phyloP scores from a whole-genome alignment of 1,139 yeast genomes.

The Ashbya aceris region DNA sequence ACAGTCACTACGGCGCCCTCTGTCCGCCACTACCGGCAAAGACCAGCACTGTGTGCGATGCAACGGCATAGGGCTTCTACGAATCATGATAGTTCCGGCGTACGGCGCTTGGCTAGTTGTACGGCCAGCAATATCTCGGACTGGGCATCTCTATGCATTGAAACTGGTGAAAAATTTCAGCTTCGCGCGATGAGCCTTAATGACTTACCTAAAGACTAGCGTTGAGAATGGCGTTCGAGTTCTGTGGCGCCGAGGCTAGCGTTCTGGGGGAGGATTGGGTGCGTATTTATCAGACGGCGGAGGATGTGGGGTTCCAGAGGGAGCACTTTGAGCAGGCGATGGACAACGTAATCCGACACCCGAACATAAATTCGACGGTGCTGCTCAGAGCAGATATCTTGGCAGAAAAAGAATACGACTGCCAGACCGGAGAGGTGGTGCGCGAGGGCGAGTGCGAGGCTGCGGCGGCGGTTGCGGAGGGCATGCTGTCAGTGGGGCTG shows the following conservation, averaged over 20 bases:
- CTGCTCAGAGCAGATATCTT: slow-evolving; percentile 82
- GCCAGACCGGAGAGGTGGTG: slow-evolving; percentile 32
- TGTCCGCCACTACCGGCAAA: too few relatives aligned
- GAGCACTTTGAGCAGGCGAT: slow-evolving; percentile 66
- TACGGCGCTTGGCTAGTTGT: too few relatives aligned
- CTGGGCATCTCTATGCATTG: too few relatives aligned
- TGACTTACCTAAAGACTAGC: too few relatives aligned
- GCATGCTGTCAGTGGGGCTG: slow-evolving; percentile 33
- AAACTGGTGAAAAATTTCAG: too few relatives aligned
- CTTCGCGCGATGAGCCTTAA: too few relatives aligned
- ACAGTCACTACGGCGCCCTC: too few relatives aligned
- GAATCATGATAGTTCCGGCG: too few relatives aligned
- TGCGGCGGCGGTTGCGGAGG: slow-evolving; percentile 13
- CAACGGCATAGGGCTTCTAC: too few relatives aligned
- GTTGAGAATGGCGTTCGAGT: slow-evolving; percentile 9
- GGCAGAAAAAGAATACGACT: slow-evolving; percentile 41
- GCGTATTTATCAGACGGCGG: slow-evolving; percentile 35
- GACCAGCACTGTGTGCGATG: too few relatives aligned
- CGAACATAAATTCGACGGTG: slow-evolving; percentile 87
- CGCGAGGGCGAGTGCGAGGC: slow-evolving; percentile 8
- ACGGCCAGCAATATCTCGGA: too few relatives aligned
- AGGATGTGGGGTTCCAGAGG: slow-evolving; percentile 30
- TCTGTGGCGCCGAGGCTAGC: slow-evolving; percentile 34
- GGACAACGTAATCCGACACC: slow-evolving; percentile 72
- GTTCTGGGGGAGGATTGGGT: slow-evolving; percentile 60